These are phyloP conservation scores for Coniochaeta pulveracea DNA, from an alignment of 2,329 filamentous ascomycete species.

Conservation along the genomic window DNA sequence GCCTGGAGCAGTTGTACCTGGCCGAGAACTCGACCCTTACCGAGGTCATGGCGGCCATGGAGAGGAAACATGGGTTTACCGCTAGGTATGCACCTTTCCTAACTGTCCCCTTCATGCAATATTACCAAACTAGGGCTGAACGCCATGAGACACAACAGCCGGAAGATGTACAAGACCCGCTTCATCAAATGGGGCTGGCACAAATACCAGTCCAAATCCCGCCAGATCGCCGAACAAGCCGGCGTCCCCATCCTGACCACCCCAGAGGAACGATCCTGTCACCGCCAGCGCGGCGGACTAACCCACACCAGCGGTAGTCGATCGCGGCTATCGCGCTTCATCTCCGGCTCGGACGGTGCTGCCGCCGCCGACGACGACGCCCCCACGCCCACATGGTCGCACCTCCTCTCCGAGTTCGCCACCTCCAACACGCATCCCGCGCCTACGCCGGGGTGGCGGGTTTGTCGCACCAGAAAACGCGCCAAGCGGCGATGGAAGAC, in stretches of 20 bases:
- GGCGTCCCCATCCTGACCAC: background rate
- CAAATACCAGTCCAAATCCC: background rate
- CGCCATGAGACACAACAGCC: background rate
- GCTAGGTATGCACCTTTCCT: background rate
- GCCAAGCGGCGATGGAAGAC: background rate
- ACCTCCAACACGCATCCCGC: background rate
- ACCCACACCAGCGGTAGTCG: too few species aligned
- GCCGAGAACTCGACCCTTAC: background rate
- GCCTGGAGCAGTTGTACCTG: background rate
- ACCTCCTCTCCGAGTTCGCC: background rate
- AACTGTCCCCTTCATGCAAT: background rate
- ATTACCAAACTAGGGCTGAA: background rate
- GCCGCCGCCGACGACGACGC: too few species aligned
- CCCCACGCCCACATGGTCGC: background rate
- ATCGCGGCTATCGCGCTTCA: too few species aligned
- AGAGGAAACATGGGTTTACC: background rate
- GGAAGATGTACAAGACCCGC: conserved; percentile 1
- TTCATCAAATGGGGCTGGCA: conserved; percentile 2
- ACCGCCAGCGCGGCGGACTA: background rate
- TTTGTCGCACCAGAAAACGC: conserved; percentile 1
- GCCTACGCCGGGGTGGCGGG: background rate
- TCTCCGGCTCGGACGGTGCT: too few species aligned
- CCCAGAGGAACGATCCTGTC: background rate
- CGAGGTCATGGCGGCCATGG: conserved; percentile 1
- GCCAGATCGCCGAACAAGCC: background rate